Percentiles rank a stretch among this genome's conserved stretches.
Evolutionary conservation across 495 filamentous ascomycete genomes (phyloP).

Genomic region (Recurvomyces mirabilis): DNA sequence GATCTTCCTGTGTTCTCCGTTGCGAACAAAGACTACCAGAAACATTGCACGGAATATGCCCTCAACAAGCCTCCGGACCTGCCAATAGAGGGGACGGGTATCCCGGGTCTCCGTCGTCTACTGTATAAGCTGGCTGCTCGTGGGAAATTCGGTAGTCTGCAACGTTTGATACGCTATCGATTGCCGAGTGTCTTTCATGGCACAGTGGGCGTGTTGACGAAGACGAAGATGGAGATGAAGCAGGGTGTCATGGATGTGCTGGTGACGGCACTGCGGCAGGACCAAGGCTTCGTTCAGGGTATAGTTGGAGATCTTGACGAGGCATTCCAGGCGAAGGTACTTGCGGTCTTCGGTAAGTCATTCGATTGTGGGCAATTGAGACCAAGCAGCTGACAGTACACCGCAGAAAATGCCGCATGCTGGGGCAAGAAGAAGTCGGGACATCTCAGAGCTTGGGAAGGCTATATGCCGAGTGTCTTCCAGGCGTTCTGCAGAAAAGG

Average conservation of each 20-base stretch:
- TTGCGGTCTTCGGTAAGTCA: neutral
- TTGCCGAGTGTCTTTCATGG: too few species aligned
- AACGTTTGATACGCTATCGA: too few species aligned
- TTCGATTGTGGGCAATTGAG: too few species aligned
- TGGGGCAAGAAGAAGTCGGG: too few species aligned
- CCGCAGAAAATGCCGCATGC: too few species aligned
- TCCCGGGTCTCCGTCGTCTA: constrained; percentile 1
- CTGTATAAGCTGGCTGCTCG: constrained; percentile 2
- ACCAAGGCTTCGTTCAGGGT: neutral
- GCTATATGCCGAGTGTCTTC: too few species aligned
- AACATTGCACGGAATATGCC: constrained; percentile 8
- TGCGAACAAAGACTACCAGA: constrained; percentile 2
- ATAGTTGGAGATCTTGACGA: neutral
- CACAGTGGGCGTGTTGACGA: constrained; percentile 1
- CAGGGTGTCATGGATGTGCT: neutral
- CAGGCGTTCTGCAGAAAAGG: too few species aligned
- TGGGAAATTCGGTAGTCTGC: constrained; percentile 4
- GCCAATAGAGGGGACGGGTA: constrained; percentile 3
- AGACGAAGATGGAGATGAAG: constrained; percentile 8
- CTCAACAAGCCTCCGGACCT: constrained; percentile 1
- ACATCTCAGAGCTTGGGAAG: too few species aligned
- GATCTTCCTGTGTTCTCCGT: too few species aligned
- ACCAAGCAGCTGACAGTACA: too few species aligned
- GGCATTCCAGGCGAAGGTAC: neutral
- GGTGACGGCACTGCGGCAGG: neutral